Base-by-base conservation (phyloP, 306 rosid genomes). In the Lotus japonicus region DNA sequence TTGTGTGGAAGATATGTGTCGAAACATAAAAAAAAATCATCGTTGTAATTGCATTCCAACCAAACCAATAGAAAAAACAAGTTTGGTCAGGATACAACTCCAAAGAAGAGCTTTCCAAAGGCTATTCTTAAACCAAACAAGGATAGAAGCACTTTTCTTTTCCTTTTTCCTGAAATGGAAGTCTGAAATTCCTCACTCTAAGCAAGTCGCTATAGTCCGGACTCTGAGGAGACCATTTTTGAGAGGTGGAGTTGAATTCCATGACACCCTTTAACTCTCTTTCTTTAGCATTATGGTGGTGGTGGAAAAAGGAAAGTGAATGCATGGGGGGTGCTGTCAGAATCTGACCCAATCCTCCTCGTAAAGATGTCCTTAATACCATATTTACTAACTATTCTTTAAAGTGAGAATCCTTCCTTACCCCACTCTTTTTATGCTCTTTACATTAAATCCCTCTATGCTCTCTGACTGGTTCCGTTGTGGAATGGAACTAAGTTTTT, bases 271-370 rank as follows among this genome's bases (percentile, higher is more conserved):
- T 64, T 68, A 73, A 67, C 72, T 62, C 72, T 72, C 66, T 74
- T 78, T 31, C 36, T 31, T 31, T 31, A 31, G 7, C 36, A 31
- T 31, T 31, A 6, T 26, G 33, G 33, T 74, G 65, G 83, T 71
- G 72, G 68, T 77, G 74, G 65, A n/a, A n/a, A n/a, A n/a, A n/a
- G n/a, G 33, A 61, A 75, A 66, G 75, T 72, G 58, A 70, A 84
- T 81, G 80, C 80, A 75, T 81, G 76, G 75, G 64, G 36, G 36
- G 61, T 63, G 26, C 39, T 81, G 86, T 84, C 86, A 72, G 80
- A 81, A 81, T 84, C 84, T 79, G 56, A 79, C 71, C 86, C 86
- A 76, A 78, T 76, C 85, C 84, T 84, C 78, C 80, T 72, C 75
- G 80, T 68, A 79, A 78, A 68, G 58, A 63, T 78, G 70, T 71